Conservation (phyloP, 2,329 filamentous ascomycete genomes). For the Leptosphaerulina australis region DNA sequence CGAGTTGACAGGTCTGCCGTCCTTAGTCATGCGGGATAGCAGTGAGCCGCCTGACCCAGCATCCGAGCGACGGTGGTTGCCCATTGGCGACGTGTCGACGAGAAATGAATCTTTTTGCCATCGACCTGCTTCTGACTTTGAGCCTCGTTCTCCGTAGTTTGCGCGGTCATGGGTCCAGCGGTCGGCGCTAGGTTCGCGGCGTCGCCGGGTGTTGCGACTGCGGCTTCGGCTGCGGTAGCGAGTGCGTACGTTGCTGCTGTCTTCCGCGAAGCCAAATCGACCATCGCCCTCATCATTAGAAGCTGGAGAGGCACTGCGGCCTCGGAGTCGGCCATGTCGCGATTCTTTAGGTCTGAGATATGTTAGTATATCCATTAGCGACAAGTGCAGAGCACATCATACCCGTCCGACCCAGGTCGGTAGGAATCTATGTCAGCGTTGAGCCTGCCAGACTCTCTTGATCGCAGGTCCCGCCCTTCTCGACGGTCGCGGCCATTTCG, state of each 20-base stretch:
- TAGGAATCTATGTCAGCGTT: slow-evolving; percentile 40
- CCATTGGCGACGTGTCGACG: slow-evolving; percentile 48
- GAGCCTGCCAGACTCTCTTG: slow-evolving; percentile 16
- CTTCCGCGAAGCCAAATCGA: slow-evolving; percentile 57
- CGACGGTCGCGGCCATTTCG: slow-evolving; percentile 20
- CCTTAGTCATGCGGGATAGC: slow-evolving; percentile 44
- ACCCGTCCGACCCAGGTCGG: slow-evolving; percentile 38
- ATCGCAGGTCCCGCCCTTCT: slow-evolving; percentile 25
- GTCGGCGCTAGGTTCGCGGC: slow-evolving; percentile 33
- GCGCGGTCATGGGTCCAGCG: slow-evolving; percentile 42
- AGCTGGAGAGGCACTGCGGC: slow-evolving; percentile 65
- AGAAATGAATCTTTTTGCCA: slow-evolving; percentile 36
- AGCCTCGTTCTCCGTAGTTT: slow-evolving; percentile 27
- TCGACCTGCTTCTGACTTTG: slow-evolving; percentile 24
- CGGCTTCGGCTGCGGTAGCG: slow-evolving; percentile 52
- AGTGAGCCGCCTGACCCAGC: slow-evolving; percentile 36
- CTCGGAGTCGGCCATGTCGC: slow-evolving; percentile 58
- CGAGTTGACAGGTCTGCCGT: slow-evolving; percentile 40
- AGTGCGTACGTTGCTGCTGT: slow-evolving; percentile 51
- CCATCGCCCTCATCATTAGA: slow-evolving; percentile 56
- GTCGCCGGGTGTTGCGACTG: slow-evolving; percentile 42
- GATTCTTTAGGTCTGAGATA: slow-evolving; percentile 34
- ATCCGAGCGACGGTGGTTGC: slow-evolving; percentile 52
- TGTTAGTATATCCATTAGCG: background rate
- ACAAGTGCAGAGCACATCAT: background rate